These are phyloP conservation scores for Phytophthora pini DNA, from an alignment of 352 stramenopile species.

Conservation along the genomic window DNA sequence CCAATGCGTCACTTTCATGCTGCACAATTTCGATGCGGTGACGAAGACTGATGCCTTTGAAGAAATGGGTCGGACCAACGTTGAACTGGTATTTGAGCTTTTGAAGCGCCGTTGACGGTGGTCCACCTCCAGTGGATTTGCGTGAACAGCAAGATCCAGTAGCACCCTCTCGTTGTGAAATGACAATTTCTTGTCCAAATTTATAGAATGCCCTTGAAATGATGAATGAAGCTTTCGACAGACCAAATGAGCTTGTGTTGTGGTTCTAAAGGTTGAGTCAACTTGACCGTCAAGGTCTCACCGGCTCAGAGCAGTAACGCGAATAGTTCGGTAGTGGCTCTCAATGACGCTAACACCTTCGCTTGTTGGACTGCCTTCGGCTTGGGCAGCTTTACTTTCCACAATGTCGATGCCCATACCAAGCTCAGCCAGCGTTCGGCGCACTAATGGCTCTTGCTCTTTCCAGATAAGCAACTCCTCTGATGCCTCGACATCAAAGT, in stretches of 20 bases:
- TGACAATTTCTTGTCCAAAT: constrained; percentile 21
- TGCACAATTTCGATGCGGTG: constrained; percentile 97
- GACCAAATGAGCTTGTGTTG: constrained; percentile 6
- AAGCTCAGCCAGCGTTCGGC: constrained; percentile 41
- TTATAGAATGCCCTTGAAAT: constrained; percentile 19
- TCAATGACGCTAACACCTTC: constrained; percentile 1
- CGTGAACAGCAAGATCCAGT: neutral
- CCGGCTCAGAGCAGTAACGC: constrained; percentile 20
- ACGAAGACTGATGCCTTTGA: constrained; percentile 97
- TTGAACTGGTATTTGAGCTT: constrained; percentile 98
- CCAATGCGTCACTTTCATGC: constrained; percentile 97
- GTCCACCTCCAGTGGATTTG: too few relatives aligned
- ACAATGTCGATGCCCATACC: constrained; percentile 37
- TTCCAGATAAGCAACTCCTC: constrained; percentile 65
- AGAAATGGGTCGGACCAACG: constrained; percentile 98
- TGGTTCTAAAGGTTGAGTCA: constrained; percentile 5
- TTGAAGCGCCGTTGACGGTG: constrained; percentile 79
- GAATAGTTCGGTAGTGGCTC: constrained; percentile 43
- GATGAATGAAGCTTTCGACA: neutral
- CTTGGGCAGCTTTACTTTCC: constrained; percentile 7
- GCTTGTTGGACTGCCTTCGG: neutral
- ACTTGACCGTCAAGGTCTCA: constrained; percentile 10
- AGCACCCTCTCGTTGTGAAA: constrained; percentile 4
- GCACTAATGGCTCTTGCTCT: constrained; percentile 46
- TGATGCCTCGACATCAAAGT: constrained; percentile 3